Conservation (phyloP, 139 green algal genomes). For the Asterochloris sp. region DNA sequence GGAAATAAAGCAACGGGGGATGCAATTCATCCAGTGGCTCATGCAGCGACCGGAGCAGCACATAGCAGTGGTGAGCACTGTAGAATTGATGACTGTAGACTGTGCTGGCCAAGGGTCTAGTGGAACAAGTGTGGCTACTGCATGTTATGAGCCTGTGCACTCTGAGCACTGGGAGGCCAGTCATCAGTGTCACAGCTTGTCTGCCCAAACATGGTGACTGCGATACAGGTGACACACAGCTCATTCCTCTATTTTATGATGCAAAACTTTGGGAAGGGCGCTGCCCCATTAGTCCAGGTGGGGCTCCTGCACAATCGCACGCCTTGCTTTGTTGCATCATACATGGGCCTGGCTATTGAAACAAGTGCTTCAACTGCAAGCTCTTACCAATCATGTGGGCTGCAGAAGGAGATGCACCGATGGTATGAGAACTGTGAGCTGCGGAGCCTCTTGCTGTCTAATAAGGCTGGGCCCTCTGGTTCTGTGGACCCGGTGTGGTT, state of each 20-base stretch:
- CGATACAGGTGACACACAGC: constrained; percentile 21
- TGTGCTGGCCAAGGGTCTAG: too few relatives aligned
- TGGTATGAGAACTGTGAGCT: constrained; percentile 47
- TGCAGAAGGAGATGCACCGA: constrained; percentile 3
- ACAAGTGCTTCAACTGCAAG: background rate
- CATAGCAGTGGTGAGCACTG: constrained; percentile 36
- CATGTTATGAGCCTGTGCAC: too few relatives aligned
- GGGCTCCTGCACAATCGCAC: constrained; percentile 28
- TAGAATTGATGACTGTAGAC: too few relatives aligned
- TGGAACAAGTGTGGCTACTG: too few relatives aligned
- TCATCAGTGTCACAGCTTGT: too few relatives aligned
- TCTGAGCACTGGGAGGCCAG: too few relatives aligned
- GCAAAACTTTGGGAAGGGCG: constrained; percentile 20
- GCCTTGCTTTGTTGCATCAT: background rate
- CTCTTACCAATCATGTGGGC: background rate
- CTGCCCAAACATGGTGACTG: too few relatives aligned
- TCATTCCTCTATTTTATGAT: constrained; percentile 44
- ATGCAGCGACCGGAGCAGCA: constrained; percentile 37
- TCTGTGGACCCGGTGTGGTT: constrained; percentile 26
- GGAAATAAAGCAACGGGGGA: constrained; percentile 27
- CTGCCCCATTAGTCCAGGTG: constrained; percentile 10
- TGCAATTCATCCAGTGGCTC: constrained; percentile 23
- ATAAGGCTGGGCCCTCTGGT: constrained; percentile 16
- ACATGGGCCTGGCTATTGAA: background rate
- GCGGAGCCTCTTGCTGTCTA: constrained; percentile 32